Evolutionary conservation across 1,284 basidiomycete species (phyloP), one percentile per base, ranked within the genome.

Genomic region (Ustilago vetiveriae): DNA sequence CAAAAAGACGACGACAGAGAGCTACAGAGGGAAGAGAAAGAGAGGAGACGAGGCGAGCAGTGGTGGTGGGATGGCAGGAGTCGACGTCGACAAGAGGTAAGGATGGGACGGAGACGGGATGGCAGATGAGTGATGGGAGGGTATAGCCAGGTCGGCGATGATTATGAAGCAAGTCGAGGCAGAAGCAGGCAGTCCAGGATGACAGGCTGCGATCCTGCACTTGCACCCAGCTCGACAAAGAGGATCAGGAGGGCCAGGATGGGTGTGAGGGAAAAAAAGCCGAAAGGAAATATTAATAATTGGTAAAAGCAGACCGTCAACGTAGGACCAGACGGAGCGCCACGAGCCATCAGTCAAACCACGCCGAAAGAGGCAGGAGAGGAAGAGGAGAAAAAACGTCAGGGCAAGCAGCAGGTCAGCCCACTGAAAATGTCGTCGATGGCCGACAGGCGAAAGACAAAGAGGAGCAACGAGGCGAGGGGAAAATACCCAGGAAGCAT

Each of bases 131-230:
- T 23, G 55, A 21, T 30, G 16, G 10, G 33, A 35, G 10, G 33
- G 33, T 16, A 13, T n/a, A 41, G 8, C 36, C 8, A 21, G 13
- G 19, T 13, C 14, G 58, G 38, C 24, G 26, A 54, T 41, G 58
- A 54, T 53, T 60, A 54, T 53, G 50, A 62, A 43, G 41, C 11
- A 29, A 53, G 35, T 60, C 21, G 46, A 44, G n/a, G n/a, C n/a
- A n/a, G n/a, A n/a, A n/a, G n/a, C n/a, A n/a, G n/a, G n/a, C n/a
- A n/a, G n/a, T n/a, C n/a, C 13, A 19, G 26, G 21, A 27, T 22
- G 24, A 14, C 29, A 11, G 27, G 8, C 37, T n/a, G n/a, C n/a
- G n/a, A 45, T 41, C 29, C 43, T 46, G 38, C 26, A 17, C 14
- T 19, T n/a, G 23, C 36, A 53, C 44, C 49, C 57, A 45, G 33